Evolutionary conservation across 768 basidiomycete species (phyloP).

Genomic region (Astraeus odoratus): DNA sequence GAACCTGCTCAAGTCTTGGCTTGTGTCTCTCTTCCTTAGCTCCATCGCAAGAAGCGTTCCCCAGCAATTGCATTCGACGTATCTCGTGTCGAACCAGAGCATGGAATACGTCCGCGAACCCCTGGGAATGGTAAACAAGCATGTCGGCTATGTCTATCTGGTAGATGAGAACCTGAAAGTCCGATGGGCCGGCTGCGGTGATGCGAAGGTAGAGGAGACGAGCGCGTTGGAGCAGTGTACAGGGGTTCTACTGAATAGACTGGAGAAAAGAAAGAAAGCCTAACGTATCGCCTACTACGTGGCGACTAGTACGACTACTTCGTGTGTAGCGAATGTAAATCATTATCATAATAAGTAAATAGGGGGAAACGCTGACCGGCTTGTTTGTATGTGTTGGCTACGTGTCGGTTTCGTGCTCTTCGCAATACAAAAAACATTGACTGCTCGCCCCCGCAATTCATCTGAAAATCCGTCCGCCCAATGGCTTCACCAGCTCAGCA

Average conservation of each 20-base stretch:
- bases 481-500: constrained; percentile 53
- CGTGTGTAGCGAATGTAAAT: too few relatives aligned
- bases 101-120: constrained; percentile 82
- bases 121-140: constrained; percentile 82
- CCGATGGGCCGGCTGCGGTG: constrained; percentile 89
- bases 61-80: constrained; percentile 54
- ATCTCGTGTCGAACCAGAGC: constrained; percentile 76
- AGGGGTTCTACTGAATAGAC: constrained; percentile 58
- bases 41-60: constrained; percentile 67
- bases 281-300: background rate
- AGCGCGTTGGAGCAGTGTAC: constrained; percentile 62
- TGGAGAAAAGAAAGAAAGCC: constrained; percentile 26
- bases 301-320: too few relatives aligned
- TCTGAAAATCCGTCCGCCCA: background rate
- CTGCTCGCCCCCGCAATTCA: background rate
- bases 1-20: constrained; percentile 85
- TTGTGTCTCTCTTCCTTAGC: constrained; percentile 79
- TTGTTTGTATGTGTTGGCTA: constrained; percentile 18
- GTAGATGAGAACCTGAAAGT: constrained; percentile 81
- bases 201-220: constrained; percentile 70
- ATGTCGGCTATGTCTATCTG: constrained; percentile 88
- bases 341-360: too few relatives aligned
- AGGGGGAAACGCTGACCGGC: too few relatives aligned
- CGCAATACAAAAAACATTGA: constrained; percentile 1
- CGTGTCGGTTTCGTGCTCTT: constrained; percentile 6